Evolutionary conservation across 352 stramenopile genomes (phyloP), one percentile per base, ranked within the genome.

Genomic region (Phytopythium sindhum): DNA sequence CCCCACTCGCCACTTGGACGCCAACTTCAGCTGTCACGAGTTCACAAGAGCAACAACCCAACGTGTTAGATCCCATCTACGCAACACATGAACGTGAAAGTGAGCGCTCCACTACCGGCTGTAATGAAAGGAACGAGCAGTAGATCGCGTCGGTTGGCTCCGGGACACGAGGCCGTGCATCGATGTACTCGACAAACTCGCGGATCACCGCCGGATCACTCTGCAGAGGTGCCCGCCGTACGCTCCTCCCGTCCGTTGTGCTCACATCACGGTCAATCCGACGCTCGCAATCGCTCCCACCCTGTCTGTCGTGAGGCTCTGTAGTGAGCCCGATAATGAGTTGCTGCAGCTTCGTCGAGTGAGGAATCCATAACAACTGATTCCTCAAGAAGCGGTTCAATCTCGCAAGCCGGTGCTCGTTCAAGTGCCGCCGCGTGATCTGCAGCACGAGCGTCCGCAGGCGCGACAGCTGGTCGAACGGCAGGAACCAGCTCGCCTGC

Each of bases 401-500:
- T 14, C 73, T 47, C 15, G 80, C 78, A 9, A 91, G 55, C 41
- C 83, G 79, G 1, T 76, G 62, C 33, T 89, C 80, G 55, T 76
- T 80, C 60, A 89, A 31, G 47, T 89, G 80, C 23, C 72, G 73
- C 19, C 76, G 76, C 1, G 74, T 86, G 39, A 88, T 79, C 58
- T 87, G 79, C 44, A 86, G 75, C 6, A 89, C 66, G 23, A 86
- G 64, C 48, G 42, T 78, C 23, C 80, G 70, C 11, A 88, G 59
- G 7, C 74, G 60, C 15, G 67, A 39, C 15, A 88, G 61, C 15
- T 87, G 63, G 21, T 85, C 76, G 19, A 91, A 86, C 12, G 80
- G 80, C n/a, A 89, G 47, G 56, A 89, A 86, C 81, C 81, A 89
- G 37, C 76, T 88, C 15, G 78, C 74, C 61, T 79, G 68, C 1